Base-by-base conservation (phyloP, 2,329 filamentous ascomycete genomes). In the Ophiostoma quercus region DNA sequence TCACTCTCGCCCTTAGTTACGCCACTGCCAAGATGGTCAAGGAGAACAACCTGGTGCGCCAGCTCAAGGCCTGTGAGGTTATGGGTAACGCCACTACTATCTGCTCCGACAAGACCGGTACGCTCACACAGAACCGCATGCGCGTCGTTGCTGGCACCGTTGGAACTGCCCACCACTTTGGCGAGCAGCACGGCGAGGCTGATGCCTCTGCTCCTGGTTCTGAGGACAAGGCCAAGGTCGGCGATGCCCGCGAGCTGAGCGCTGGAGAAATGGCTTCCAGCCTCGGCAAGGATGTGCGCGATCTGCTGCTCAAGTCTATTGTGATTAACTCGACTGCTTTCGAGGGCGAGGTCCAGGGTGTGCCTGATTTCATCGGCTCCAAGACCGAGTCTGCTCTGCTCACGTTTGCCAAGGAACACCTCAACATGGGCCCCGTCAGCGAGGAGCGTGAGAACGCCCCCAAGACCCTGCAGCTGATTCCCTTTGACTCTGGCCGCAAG, bases 341-440 rank as follows among this genome's bases (percentile, higher is more conserved):
- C 71, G 90, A 92, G 76, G 89, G 89, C 63, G 88, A 91, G 25
- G 85, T 87, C n/a, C 85, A 91, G 43, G 88, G 90, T 16, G 79
- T 83, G 68, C 82, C 83, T 73, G 86, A 85, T 1, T 92, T 90
- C 71, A 88, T 92, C 73, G 90, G 90, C 65, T 92, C 89, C 75
- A 92, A 92, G 82, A 92, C 90, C 0, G 90, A 92, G 77, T 90
- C 90, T 4, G 90, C 90, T 2, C 79, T 92, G 70, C 83, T 93
- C n/a, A 85, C 87, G 34, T 86, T 92, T 74, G 90, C 89, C 16
- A 84, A 84, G 67, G 85, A 88, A 67, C 82, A 90, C 75, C 82
- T 92, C 6, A 88, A 84, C 19, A 89, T 92, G 86, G 85, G 87
- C 2, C 83, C 85, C 3, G 83, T 92, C 19, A 82, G 82, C 63